Evolutionary conservation across 1,284 basidiomycete genomes (phyloP).

Genomic region (Ceratobasidium sp.): DNA sequence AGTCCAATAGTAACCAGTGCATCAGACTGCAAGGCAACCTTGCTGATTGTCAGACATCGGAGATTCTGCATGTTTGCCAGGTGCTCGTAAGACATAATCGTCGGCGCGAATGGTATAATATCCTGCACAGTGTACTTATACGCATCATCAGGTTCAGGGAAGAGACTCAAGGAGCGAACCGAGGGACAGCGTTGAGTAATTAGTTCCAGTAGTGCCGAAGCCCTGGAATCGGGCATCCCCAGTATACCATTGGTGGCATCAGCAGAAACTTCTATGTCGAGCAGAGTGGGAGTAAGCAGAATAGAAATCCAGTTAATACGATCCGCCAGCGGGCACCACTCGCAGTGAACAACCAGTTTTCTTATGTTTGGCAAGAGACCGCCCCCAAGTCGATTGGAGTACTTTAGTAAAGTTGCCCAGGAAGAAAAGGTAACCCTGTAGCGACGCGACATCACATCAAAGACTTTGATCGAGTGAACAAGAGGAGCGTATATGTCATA

Average conservation of each 20-base stretch:
- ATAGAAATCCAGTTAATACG: slow-evolving; percentile 7
- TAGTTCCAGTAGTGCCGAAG: slow-evolving; percentile 3
- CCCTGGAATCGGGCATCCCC: neutral
- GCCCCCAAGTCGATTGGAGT: neutral
- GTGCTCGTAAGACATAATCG: slow-evolving; percentile 4
- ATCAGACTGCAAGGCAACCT: neutral
- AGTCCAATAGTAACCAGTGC: neutral
- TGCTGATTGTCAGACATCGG: slow-evolving; percentile 79
- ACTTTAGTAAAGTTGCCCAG: neutral
- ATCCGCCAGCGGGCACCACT: neutral
- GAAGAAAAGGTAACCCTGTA: neutral
- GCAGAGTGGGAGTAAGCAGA: neutral
- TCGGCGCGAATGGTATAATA: neutral
- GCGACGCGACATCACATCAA: neutral
- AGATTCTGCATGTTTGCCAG: slow-evolving; percentile 1
- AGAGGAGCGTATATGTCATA: slow-evolving; percentile 6
- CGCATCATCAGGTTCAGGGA: slow-evolving; percentile 5
- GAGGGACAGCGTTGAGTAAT: neutral
- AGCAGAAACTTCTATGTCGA: neutral
- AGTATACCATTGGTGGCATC: neutral
- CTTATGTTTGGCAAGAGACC: slow-evolving; percentile 4
- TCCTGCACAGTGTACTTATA: neutral
- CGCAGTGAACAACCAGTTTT: neutral
- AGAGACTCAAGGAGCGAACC: slow-evolving; percentile 3
- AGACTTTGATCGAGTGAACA: neutral